These are phyloP conservation scores for Uncinocarpus reesii DNA, from an alignment of 2,329 filamentous ascomycete genomes.

Conservation along the genomic window DNA sequence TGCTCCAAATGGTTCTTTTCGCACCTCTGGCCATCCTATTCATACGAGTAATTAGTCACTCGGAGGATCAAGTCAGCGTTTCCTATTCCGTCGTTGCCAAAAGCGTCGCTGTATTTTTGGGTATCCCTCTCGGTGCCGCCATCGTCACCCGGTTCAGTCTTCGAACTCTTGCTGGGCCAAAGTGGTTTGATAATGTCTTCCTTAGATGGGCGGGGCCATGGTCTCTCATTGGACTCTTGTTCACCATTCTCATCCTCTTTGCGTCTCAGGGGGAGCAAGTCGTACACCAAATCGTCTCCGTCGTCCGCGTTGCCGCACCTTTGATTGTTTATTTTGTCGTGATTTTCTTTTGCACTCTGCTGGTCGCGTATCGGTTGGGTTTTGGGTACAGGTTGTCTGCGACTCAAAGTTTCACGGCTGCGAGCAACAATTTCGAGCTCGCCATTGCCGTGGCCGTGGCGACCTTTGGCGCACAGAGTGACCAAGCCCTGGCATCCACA, in stretches of 20 bases:
- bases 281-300: conserved; percentile 71
- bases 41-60: conserved; percentile 56
- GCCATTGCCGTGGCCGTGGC: conserved; percentile 82
- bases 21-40: conserved; percentile 60
- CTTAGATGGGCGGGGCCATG: conserved; percentile 59
- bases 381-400: conserved; percentile 61
- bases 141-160: conserved; percentile 61
- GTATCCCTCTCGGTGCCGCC: conserved; percentile 70
- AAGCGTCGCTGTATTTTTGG: conserved; percentile 74
- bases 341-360: conserved; percentile 62
- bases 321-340: conserved; percentile 69
- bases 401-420: conserved; percentile 79
- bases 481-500: conserved; percentile 70
- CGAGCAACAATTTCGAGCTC: conserved; percentile 88
- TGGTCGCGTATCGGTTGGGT: conserved; percentile 52
- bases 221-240: conserved; percentile 72
- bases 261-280: conserved; percentile 68
- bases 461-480: conserved; percentile 64
- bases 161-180: conserved; percentile 43
- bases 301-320: conserved; percentile 70
- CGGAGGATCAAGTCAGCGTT: conserved; percentile 35
- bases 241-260: conserved; percentile 79
- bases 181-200: conserved; percentile 59
- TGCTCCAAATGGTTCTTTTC: conserved; percentile 64
- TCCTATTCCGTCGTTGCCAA: conserved; percentile 61